Conservation (phyloP, 1,139 yeast species). For the Arxiozyma telluris region DNA sequence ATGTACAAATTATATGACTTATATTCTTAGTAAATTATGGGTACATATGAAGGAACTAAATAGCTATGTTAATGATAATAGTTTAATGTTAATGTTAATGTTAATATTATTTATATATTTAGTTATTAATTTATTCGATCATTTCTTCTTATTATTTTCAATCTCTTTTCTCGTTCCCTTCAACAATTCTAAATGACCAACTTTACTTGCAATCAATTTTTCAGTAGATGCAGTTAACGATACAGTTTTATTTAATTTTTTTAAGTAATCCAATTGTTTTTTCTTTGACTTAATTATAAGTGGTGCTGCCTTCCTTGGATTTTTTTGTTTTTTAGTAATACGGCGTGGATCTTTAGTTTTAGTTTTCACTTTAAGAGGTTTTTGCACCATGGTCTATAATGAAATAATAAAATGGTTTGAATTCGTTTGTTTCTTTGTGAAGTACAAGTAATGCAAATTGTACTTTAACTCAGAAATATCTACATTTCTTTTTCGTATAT, state of each 20-base stretch:
- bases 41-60: neutral
- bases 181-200: slow-evolving; percentile 88
- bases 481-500: no score
- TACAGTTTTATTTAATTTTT: slow-evolving; percentile 53
- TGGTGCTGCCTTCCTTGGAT: slow-evolving; percentile 72
- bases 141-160: slow-evolving; percentile 37
- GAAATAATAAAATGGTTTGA: no score
- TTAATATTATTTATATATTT: slow-evolving; percentile 22
- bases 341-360: slow-evolving; percentile 34
- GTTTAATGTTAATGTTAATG: neutral
- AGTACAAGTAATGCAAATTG: no score
- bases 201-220: slow-evolving; percentile 75
- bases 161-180: slow-evolving; percentile 86
- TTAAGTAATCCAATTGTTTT: slow-evolving; percentile 41
- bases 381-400: slow-evolving; percentile 32
- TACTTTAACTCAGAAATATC: neutral
- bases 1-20: neutral
- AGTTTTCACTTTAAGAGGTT: slow-evolving; percentile 33
- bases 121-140: slow-evolving; percentile 2
- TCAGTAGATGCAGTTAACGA: slow-evolving; percentile 70
- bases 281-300: slow-evolving; percentile 56
- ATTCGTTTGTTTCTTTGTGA: neutral
- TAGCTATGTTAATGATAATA: neutral
- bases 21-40: neutral
- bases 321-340: slow-evolving; percentile 36